Base-by-base conservation (phyloP, 139 green algal species). In the Chlamydomonas schloesseri region DNA sequence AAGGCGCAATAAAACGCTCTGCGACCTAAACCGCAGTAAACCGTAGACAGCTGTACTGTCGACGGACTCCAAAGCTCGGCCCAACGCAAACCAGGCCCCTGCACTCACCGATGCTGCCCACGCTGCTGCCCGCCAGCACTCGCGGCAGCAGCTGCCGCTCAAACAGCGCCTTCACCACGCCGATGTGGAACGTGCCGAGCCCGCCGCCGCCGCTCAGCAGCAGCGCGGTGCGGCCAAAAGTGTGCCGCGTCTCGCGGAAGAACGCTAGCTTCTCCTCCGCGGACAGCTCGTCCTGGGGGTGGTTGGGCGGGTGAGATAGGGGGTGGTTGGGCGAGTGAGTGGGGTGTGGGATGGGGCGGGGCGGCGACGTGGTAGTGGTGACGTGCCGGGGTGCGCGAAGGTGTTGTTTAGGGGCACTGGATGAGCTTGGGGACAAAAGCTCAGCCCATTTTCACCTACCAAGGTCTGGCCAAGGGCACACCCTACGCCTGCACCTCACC, bases 171-270 rank as follows among this genome's bases (percentile, higher is more conserved):
- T 97, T 96, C 34, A 97, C 93, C 28, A 99, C 95, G 29, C 97
- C 96, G 73, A 99, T 81, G 90, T 99, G 98, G 92, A 99, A 99
- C 15, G 91, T 94, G 42, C 95, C 98, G 36, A 99, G 92, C 3
- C 95, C 93, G 4, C 97, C 98, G 10, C 98, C 98, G 33, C 98
- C 98, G 58, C 84, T 96, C 21, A 99, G 95, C 71, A 99, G 91
- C 60, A 99, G 94, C 15, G 97, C 98, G 0, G 98, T 99, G 77
- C 98, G 91, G 0, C 98, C 98, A 92, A 98, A 99, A 3, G 96
- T 93, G 89, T 99, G 98, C 15, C 98, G 93, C 31, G 96, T 98
- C 89, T 99, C 97, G 24, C 94, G 92, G 88, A 93, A 92, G 73
- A 99, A 99, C 1, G 90, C 87, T 68, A 98, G 79, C 90, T 98